Evolutionary conservation across 371 early-diverging fungal species (phyloP).

Genomic region (Paramicrosporidium saccamoebae): DNA sequence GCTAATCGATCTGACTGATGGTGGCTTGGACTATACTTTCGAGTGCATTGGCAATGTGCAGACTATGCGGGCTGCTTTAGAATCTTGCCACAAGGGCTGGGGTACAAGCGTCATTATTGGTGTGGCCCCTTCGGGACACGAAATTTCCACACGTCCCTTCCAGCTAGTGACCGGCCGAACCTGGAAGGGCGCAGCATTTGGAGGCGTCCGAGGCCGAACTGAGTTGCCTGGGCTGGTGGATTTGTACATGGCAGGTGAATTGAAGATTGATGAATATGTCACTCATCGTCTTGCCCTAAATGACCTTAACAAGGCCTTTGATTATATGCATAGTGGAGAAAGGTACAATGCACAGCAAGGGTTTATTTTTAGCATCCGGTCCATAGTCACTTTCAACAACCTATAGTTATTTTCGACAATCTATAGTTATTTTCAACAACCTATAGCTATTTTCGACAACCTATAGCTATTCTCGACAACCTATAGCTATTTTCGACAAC

Average conservation of each 20-base stretch:
- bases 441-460: too few species aligned
- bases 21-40: constrained; percentile 80
- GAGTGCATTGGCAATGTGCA: constrained; percentile 69
- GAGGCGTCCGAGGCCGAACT: constrained; percentile 73
- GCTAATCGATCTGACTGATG: constrained; percentile 59
- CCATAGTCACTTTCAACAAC: too few species aligned
- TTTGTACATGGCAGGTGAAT: constrained; percentile 33
- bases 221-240: constrained; percentile 62
- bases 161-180: constrained; percentile 70
- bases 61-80: constrained; percentile 76
- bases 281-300: constrained; percentile 39
- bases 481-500: too few species aligned
- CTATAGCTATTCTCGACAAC: too few species aligned
- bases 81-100: constrained; percentile 77
- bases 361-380: too few species aligned
- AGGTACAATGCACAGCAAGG: too few species aligned
- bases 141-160: constrained; percentile 71
- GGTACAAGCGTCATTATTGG: constrained; percentile 56
- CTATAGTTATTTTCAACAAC: too few species aligned
- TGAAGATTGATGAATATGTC: constrained; percentile 67
- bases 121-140: constrained; percentile 68
- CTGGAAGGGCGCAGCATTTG: constrained; percentile 86
- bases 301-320: constrained; percentile 69
- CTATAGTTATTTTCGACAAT: too few species aligned
- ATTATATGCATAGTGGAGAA: constrained; percentile 43